Evolutionary conservation across 2,329 filamentous ascomycete species (phyloP).

Genomic region (Cryphonectria parasitica): DNA sequence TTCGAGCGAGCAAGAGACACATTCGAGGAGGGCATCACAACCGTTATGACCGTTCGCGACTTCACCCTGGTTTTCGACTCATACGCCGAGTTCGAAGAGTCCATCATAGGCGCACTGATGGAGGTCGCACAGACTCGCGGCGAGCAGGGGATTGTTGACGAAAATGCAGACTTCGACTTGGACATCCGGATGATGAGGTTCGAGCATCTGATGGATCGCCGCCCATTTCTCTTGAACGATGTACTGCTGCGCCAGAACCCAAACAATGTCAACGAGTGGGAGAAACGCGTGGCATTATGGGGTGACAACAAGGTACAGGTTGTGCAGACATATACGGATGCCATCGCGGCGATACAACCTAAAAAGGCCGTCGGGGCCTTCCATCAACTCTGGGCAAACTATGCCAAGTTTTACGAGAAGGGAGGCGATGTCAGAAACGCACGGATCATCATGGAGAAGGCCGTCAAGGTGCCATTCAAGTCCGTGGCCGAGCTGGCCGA

Average conservation of each 20-base stretch:
- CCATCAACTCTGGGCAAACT: slow-evolving; percentile 94
- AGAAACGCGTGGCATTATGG: slow-evolving; percentile 95
- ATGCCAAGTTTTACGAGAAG: slow-evolving; percentile 94
- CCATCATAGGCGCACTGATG: slow-evolving; percentile 89
- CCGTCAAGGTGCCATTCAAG: slow-evolving; percentile 96
- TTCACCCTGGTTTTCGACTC: slow-evolving; percentile 97
- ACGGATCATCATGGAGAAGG: slow-evolving; percentile 94
- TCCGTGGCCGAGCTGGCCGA: slow-evolving; percentile 96
- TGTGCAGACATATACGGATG: slow-evolving; percentile 91
- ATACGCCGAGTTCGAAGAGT: slow-evolving; percentile 96
- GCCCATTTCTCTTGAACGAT: slow-evolving; percentile 95
- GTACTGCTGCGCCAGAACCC: slow-evolving; percentile 94
- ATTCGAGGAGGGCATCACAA: slow-evolving; percentile 95
- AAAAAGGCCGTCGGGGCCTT: slow-evolving; percentile 94
- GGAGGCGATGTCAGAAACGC: slow-evolving; percentile 84
- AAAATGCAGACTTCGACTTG: slow-evolving; percentile 88
- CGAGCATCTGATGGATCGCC: slow-evolving; percentile 95
- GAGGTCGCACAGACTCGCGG: slow-evolving; percentile 80
- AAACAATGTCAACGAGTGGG: slow-evolving; percentile 95
- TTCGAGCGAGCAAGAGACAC: slow-evolving; percentile 92
- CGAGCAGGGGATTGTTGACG: slow-evolving; percentile 76
- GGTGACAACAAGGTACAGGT: slow-evolving; percentile 89
- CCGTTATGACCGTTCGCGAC: slow-evolving; percentile 97
- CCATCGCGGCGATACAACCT: slow-evolving; percentile 88
- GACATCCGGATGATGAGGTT: slow-evolving; percentile 98